Evolutionary conservation across 306 rosid genomes (phyloP).

Genomic region (Cyclanthera cordifolia): DNA sequence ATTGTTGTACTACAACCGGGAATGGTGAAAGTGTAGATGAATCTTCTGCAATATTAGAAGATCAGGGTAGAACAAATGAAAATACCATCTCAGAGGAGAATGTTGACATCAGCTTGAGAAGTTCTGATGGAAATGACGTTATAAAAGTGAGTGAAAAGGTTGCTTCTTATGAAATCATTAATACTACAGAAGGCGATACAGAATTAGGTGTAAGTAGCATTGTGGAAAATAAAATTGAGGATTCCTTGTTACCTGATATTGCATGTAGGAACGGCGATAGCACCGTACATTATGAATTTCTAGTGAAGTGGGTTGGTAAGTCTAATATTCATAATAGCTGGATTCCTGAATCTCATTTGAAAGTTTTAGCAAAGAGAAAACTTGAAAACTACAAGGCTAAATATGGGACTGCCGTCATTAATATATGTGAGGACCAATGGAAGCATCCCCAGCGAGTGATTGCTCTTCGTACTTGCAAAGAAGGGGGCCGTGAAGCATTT

Average conservation of each 20-base stretch:
- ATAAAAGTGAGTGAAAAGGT: slow-evolving; percentile 32
- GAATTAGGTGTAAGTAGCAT: slow-evolving; percentile 29
- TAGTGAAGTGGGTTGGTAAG: slow-evolving; percentile 93
- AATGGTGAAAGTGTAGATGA: slow-evolving; percentile 35
- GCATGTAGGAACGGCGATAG: slow-evolving; percentile 34
- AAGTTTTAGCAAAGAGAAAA: slow-evolving; percentile 88
- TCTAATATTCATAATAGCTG: slow-evolving; percentile 87
- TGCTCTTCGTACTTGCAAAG: slow-evolving; percentile 47
- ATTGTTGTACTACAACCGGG: slow-evolving; percentile 25
- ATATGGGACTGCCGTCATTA: slow-evolving; percentile 67
- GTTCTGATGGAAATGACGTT: slow-evolving; percentile 30
- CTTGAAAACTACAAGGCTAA: slow-evolving; percentile 95
- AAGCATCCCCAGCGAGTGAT: slow-evolving; percentile 85
- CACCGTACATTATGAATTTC: slow-evolving; percentile 42
- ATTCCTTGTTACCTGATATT: slow-evolving; percentile 37
- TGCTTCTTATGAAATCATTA: slow-evolving; percentile 33
- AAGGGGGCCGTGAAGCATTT: slow-evolving; percentile 55
- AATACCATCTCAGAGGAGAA: slow-evolving; percentile 29
- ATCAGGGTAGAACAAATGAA: slow-evolving; percentile 34
- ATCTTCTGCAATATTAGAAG: slow-evolving; percentile 37
- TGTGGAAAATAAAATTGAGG: slow-evolving; percentile 40
- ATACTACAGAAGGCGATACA: slow-evolving; percentile 27
- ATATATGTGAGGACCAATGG: slow-evolving; percentile 89
- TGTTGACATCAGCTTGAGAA: slow-evolving; percentile 27
- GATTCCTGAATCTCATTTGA: slow-evolving; percentile 85